Percentiles rank a stretch among this genome's conserved stretches.
phyloP scores from a whole-genome alignment of 768 basidiomycete species.

The Multifurca ochricompacta region DNA sequence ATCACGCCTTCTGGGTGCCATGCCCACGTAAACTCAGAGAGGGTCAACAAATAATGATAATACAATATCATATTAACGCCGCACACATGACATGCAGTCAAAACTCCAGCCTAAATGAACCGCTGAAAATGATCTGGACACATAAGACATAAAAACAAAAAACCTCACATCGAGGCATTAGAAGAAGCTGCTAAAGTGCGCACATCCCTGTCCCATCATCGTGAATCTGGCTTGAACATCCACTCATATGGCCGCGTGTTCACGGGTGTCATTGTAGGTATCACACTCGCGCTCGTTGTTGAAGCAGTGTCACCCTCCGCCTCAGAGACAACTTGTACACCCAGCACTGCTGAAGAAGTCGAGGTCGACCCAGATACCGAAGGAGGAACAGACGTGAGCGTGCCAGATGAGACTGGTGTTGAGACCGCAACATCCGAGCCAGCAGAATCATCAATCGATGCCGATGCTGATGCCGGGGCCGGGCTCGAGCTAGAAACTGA shows the following conservation, averaged over 20 bases:
- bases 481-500: conserved; percentile 1
- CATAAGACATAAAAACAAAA: background rate
- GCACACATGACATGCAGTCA: conserved; percentile 16
- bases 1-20: too few species aligned
- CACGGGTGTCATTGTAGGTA: conserved; percentile 16
- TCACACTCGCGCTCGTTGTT: background rate
- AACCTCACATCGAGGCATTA: conserved; percentile 7
- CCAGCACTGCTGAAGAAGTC: background rate
- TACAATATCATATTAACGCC: background rate
- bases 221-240: conserved; percentile 17
- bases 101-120: background rate
- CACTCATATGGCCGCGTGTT: conserved; percentile 21
- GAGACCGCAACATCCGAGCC: background rate
- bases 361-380: background rate
- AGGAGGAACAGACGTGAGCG: background rate
- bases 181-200: background rate
- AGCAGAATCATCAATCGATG: background rate
- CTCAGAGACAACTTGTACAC: conserved; percentile 12
- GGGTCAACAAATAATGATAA: background rate
- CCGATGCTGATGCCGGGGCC: background rate
- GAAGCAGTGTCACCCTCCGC: background rate
- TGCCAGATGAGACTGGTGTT: background rate
- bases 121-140: background rate
- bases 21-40: background rate
- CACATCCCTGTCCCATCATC: background rate